These are phyloP conservation scores for Jackrogersella multiformis DNA, from an alignment of 495 filamentous ascomycete species.

Conservation along the genomic window DNA sequence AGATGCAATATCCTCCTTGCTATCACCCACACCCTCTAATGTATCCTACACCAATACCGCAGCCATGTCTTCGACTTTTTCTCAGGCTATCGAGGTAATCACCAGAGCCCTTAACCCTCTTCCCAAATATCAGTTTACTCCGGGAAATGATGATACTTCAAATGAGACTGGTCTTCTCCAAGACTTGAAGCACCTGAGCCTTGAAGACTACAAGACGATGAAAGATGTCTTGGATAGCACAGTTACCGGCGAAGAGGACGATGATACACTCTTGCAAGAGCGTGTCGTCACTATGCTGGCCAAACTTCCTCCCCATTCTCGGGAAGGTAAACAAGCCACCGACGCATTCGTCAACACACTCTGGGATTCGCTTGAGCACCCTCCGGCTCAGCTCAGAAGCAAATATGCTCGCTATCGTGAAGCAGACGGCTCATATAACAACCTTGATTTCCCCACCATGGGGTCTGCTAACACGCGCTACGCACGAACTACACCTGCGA, in stretches of 20 bases:
- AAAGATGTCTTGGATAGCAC: conserved; percentile 46
- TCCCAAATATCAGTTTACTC: conserved; percentile 43
- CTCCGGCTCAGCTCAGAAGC: conserved; percentile 64
- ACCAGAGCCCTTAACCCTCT: conserved; percentile 43
- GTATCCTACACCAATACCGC: neutral
- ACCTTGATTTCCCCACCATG: conserved; percentile 65
- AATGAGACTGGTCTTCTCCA: conserved; percentile 38
- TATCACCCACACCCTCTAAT: neutral
- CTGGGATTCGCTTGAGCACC: conserved; percentile 73
- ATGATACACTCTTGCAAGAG: conserved; percentile 52
- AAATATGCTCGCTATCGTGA: conserved; percentile 62
- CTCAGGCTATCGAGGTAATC: conserved; percentile 38
- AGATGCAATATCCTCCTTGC: neutral
- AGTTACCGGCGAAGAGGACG: conserved; percentile 47
- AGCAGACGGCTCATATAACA: conserved; percentile 72
- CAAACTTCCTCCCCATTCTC: conserved; percentile 47
- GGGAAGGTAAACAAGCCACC: conserved; percentile 44
- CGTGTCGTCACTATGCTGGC: conserved; percentile 47
- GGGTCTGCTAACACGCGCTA: conserved; percentile 68
- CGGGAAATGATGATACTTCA: conserved; percentile 41
- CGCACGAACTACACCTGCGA: conserved; percentile 66
- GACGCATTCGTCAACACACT: conserved; percentile 60
- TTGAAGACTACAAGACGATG: conserved; percentile 49
- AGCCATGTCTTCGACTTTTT: conserved; percentile 30
- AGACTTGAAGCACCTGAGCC: conserved; percentile 40